Evolutionary conservation across 2,329 filamentous ascomycete species (phyloP).

Genomic region (Trichoderma citrinoviride): DNA sequence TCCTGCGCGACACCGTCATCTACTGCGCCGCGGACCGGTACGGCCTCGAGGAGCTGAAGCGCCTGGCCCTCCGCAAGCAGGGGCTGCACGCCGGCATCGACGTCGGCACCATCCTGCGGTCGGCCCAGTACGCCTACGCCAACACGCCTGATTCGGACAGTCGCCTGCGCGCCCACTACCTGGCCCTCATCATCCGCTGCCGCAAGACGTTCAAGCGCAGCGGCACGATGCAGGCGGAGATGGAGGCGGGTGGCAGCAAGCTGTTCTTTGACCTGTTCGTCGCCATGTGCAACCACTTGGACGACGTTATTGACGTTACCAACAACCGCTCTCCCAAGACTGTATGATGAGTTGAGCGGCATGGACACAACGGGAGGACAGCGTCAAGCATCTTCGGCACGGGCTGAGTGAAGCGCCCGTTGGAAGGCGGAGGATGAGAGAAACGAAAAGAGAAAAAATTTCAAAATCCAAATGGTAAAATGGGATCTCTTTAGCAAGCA

Average conservation of each 20-base stretch:
- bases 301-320: constrained; percentile 88
- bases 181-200: constrained; percentile 95
- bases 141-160: constrained; percentile 93
- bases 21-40: constrained; percentile 93
- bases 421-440: constrained; percentile 22
- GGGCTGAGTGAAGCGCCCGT: constrained; percentile 27
- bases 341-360: constrained; percentile 42
- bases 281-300: constrained; percentile 96
- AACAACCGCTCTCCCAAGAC: constrained; percentile 61
- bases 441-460: constrained; percentile 23
- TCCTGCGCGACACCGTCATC: constrained; percentile 89
- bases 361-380: constrained; percentile 19
- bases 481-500: background rate
- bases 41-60: constrained; percentile 88
- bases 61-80: constrained; percentile 88
- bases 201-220: constrained; percentile 97
- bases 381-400: constrained; percentile 24
- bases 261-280: constrained; percentile 98
- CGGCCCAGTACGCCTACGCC: constrained; percentile 91
- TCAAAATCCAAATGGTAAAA: constrained; percentile 24
- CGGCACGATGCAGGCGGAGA: constrained; percentile 98
- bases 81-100: constrained; percentile 90
- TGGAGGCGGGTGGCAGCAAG: constrained; percentile 86
- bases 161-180: constrained; percentile 90
- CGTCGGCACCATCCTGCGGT: constrained; percentile 85